phyloP scores from a whole-genome alignment of 345 rosid genomes.

The Sisymbrium altissimum region DNA sequence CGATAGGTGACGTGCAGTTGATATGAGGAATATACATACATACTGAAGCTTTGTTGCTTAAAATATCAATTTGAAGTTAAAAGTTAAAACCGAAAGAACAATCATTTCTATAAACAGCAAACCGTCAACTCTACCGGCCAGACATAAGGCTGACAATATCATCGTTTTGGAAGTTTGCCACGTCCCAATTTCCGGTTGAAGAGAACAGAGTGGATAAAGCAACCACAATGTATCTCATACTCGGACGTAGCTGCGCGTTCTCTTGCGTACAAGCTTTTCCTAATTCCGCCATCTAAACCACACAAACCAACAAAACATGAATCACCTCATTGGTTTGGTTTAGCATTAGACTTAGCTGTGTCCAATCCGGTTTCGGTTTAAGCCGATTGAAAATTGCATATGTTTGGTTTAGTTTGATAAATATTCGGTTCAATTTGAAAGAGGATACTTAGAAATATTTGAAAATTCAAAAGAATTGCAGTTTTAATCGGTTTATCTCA shows the following conservation, averaged over 20 bases:
- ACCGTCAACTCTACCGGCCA: conserved; percentile 45
- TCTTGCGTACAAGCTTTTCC: conserved; percentile 87
- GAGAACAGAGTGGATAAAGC: conserved; percentile 86
- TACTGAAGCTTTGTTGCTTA: not conserved
- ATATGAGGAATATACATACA: too few relatives aligned
- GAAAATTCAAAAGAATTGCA: too few relatives aligned
- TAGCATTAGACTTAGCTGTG: too few relatives aligned
- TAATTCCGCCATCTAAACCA: conserved; percentile 78
- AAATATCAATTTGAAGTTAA: not conserved
- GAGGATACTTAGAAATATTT: too few relatives aligned
- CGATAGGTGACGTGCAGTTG: too few relatives aligned
- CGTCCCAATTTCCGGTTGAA: conserved; percentile 79
- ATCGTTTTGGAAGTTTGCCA: conserved; percentile 58
- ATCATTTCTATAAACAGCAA: too few relatives aligned
- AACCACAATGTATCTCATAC: conserved; percentile 88
- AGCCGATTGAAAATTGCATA: too few relatives aligned
- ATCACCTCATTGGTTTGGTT: not conserved
- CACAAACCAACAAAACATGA: not conserved
- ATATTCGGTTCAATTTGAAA: too few relatives aligned
- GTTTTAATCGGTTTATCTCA: too few relatives aligned
- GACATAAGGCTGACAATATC: conserved; percentile 80
- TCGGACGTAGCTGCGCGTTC: conserved; percentile 73
- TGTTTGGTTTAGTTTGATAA: too few relatives aligned
- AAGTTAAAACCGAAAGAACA: too few relatives aligned
- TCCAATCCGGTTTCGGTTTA: too few relatives aligned